Conservation (phyloP, 2,329 filamentous ascomycete species). For the Xylariaceae sp. region DNA sequence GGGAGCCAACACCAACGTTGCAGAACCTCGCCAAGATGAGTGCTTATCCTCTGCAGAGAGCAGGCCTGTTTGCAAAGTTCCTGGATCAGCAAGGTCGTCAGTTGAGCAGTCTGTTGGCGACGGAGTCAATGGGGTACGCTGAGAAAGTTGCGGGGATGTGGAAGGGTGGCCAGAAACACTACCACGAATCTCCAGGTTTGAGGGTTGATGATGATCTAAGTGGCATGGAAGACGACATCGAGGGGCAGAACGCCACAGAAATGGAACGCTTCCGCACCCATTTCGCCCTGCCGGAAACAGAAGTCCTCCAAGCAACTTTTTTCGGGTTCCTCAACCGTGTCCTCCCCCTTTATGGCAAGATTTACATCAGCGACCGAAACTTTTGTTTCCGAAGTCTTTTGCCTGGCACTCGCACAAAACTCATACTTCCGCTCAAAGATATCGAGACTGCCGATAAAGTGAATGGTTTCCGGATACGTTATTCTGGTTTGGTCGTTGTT, state of each 20-base stretch:
- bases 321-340: conserved; percentile 90
- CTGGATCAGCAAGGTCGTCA: conserved; percentile 73
- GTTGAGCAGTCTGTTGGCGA: conserved; percentile 78
- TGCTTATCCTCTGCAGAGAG: conserved; percentile 76
- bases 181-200: conserved; percentile 58
- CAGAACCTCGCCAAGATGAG: conserved; percentile 58
- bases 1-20: conserved; percentile 40
- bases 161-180: conserved; percentile 86
- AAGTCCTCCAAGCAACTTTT: conserved; percentile 83
- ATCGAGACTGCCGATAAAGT: conserved; percentile 93
- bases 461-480: conserved; percentile 89
- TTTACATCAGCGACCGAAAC: conserved; percentile 83
- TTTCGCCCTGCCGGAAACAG: conserved; percentile 80
- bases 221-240: conserved; percentile 49
- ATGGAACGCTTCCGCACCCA: conserved; percentile 84
- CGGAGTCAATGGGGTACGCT: conserved; percentile 92
- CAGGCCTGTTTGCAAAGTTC: conserved; percentile 77
- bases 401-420: conserved; percentile 83
- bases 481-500: conserved; percentile 85
- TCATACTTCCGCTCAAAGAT: conserved; percentile 85
- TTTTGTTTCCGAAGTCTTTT: conserved; percentile 93
- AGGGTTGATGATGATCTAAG: conserved; percentile 52
- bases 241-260: conserved; percentile 61
- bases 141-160: conserved; percentile 98
- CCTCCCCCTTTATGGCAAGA: conserved; percentile 89